A percentile compares a stretch with the other conserved stretches of the same genome.
phyloP scores from a whole-genome alignment of 192 early-diverging fungal species.

The Paraglomus brasilianum region DNA sequence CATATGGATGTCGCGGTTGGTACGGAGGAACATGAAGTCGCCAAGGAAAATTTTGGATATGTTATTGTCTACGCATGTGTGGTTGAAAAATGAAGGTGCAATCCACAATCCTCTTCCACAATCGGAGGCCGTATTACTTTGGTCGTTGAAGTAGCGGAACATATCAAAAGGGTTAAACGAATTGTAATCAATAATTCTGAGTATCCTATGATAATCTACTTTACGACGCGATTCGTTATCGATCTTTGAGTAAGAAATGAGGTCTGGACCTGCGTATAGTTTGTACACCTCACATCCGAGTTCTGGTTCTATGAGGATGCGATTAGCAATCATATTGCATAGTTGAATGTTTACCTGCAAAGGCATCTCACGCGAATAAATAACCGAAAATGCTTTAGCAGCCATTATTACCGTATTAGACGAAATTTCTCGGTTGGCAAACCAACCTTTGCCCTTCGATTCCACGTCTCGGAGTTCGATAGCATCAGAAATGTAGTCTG shows the following conservation, averaged over 20 bases:
- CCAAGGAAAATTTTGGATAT: neutral
- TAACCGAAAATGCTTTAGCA: slow-evolving; percentile 5
- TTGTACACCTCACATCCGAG: neutral
- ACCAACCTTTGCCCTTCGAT: slow-evolving; percentile 4
- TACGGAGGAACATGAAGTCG: slow-evolving; percentile 3
- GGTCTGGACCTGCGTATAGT: neutral
- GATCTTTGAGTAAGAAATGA: neutral
- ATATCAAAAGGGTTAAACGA: neutral
- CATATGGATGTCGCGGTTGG: neutral
- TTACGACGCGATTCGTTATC: neutral
- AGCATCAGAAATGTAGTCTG: neutral
- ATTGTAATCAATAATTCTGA: neutral
- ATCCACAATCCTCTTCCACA: neutral
- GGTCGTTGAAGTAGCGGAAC: too few relatives aligned
- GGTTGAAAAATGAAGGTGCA: slow-evolving; percentile 17
- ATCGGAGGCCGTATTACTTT: too few relatives aligned
- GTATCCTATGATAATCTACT: neutral
- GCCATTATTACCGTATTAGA: slow-evolving; percentile 8
- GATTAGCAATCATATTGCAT: neutral
- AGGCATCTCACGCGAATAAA: neutral
- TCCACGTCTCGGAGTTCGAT: neutral
- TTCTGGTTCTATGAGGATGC: neutral
- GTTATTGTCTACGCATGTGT: slow-evolving; percentile 21
- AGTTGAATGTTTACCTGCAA: neutral
- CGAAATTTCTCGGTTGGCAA: slow-evolving; percentile 11